Conservation (phyloP, 208 protist species). For the Porcisia deanei region DNA sequence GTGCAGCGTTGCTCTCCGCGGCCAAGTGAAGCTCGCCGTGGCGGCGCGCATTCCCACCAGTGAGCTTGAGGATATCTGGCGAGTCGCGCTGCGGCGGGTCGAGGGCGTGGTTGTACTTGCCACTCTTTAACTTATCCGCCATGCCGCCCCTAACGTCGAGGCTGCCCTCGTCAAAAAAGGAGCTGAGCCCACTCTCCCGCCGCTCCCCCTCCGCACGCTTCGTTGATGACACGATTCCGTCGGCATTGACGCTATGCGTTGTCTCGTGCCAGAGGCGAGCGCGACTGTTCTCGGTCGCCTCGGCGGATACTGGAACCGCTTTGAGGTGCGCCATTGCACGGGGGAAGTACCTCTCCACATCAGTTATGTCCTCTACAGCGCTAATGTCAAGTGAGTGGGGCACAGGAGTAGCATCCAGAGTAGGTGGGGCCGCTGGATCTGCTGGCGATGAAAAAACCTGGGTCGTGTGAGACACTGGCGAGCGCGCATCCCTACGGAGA, state of each 20-base stretch:
- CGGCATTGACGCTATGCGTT: conserved; percentile 55
- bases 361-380: conserved; percentile 36
- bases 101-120: conserved; percentile 7
- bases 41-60: conserved; percentile 49
- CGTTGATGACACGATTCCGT: conserved; percentile 36
- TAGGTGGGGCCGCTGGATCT: neutral
- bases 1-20: conserved; percentile 60
- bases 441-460: neutral
- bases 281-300: conserved; percentile 37
- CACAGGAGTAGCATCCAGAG: conserved; percentile 3
- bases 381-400: conserved; percentile 57
- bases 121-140: conserved; percentile 22
- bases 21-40: conserved; percentile 54
- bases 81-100: conserved; percentile 38
- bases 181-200: conserved; percentile 24
- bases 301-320: conserved; percentile 16
- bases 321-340: conserved; percentile 71
- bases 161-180: conserved; percentile 82
- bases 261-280: conserved; percentile 53
- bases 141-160: conserved; percentile 67
- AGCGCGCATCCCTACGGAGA: neutral
- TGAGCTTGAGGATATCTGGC: conserved; percentile 77
- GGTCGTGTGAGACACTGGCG: neutral
- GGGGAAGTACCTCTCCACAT: conserved; percentile 80
- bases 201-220: conserved; percentile 25